Percentiles rank a stretch among this genome's conserved stretches.
Evolutionary conservation across 2,329 filamentous ascomycete genomes (phyloP).

Genomic region (Colletotrichum liaoningense): DNA sequence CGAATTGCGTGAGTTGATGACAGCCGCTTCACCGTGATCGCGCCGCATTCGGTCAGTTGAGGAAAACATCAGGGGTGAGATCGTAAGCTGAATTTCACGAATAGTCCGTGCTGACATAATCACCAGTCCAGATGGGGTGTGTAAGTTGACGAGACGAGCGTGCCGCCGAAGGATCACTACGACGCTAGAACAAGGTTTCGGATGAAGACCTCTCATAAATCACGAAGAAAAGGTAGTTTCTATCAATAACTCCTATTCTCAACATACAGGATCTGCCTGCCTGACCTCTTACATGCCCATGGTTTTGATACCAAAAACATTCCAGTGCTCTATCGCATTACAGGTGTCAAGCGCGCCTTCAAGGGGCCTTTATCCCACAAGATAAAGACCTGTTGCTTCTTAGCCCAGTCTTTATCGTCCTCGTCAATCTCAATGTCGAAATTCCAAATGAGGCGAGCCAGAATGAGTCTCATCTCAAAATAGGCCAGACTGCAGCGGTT

Average conservation of each 20-base stretch:
- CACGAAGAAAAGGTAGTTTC: neutral
- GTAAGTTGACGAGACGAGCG: neutral
- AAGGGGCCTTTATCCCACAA: conserved; percentile 46
- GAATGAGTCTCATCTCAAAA: conserved; percentile 60
- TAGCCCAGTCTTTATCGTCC: conserved; percentile 50
- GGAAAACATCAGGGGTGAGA: neutral
- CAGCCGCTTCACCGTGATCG: neutral
- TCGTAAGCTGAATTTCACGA: neutral
- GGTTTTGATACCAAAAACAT: neutral
- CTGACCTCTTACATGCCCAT: neutral
- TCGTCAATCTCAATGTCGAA: conserved; percentile 58
- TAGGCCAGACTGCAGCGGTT: conserved; percentile 55
- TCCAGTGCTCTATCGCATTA: neutral
- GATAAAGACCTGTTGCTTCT: conserved; percentile 48
- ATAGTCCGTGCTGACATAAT: neutral
- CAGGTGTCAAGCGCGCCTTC: neutral
- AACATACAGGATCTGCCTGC: neutral
- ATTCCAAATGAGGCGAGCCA: conserved; percentile 59
- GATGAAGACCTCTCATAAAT: neutral
- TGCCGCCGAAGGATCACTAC: neutral
- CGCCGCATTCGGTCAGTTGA: neutral
- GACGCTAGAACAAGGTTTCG: neutral
- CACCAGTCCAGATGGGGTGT: neutral
- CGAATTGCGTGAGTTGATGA: neutral
- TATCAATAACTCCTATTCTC: neutral